Percentiles rank a stretch among this genome's conserved stretches.
phyloP scores from a whole-genome alignment of 2,329 filamentous ascomycete genomes.

The Lojkania enalia region DNA sequence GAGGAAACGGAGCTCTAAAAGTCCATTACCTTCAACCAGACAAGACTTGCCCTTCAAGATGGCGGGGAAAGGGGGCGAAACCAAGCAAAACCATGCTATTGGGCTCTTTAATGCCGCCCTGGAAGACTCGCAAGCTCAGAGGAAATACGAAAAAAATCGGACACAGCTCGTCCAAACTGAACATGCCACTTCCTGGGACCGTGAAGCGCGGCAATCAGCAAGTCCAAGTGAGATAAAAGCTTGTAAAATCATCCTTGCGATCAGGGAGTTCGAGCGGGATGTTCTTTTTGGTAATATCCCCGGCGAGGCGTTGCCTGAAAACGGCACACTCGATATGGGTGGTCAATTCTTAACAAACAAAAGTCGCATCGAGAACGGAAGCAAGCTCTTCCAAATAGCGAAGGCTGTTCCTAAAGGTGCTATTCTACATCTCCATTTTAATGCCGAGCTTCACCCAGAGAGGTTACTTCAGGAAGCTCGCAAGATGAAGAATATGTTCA shows the following conservation, averaged over 20 bases:
- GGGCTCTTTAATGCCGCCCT: conserved; percentile 15
- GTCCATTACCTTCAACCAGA: conserved; percentile 20
- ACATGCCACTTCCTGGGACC: conserved; percentile 42
- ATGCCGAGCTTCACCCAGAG: conserved; percentile 67
- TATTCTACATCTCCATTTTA: conserved; percentile 77
- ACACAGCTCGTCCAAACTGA: conserved; percentile 37
- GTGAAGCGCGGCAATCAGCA: conserved; percentile 27
- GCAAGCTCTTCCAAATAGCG: conserved; percentile 61
- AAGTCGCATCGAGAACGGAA: conserved; percentile 52
- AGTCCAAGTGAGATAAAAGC: conserved; percentile 34
- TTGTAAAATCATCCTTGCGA: conserved; percentile 37
- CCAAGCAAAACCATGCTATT: conserved; percentile 1
- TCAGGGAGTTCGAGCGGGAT: conserved; percentile 50
- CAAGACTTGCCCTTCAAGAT: conserved; percentile 17
- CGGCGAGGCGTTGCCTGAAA: conserved; percentile 46
- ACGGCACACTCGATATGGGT: conserved; percentile 50
- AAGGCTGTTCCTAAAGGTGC: conserved; percentile 69
- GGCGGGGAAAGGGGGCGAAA: conserved; percentile 7
- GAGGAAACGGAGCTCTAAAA: conserved; percentile 33
- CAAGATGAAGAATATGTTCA: conserved; percentile 64
- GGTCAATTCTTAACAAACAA: conserved; percentile 53
- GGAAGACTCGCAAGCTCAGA: neutral
- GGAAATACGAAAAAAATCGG: conserved; percentile 26
- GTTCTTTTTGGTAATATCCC: conserved; percentile 48
- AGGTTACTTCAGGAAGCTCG: conserved; percentile 62